Conservation (phyloP, 106 monocot genomes). For the Dendrobium officinale region DNA sequence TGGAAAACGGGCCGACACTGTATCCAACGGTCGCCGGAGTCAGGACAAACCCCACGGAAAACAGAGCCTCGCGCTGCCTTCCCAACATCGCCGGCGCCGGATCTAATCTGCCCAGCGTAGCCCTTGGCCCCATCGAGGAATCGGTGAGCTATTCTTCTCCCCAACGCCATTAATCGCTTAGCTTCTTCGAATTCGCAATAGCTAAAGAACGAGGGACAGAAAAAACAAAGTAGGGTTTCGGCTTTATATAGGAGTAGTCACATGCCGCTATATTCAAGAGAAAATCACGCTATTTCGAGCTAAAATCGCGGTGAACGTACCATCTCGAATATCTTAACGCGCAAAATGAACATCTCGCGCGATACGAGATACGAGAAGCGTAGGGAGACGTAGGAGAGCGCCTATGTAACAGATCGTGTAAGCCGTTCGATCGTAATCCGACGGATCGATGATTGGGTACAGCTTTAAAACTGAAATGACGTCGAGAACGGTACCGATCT, state of each 20-base stretch:
- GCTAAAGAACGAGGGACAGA: neutral
- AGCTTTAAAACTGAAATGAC: neutral
- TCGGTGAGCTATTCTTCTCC: neutral
- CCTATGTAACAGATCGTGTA: neutral
- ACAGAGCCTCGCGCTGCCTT: neutral
- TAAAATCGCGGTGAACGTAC: neutral
- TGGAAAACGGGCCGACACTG: neutral
- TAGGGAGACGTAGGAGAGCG: neutral
- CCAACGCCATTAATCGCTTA: neutral
- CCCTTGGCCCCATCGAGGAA: conserved; percentile 1
- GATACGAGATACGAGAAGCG: neutral
- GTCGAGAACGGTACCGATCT: no score
- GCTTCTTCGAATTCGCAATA: neutral
- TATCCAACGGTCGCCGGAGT: neutral
- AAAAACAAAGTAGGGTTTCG: neutral
- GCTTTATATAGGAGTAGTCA: neutral
- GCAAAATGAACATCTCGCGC: neutral
- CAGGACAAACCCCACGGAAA: neutral
- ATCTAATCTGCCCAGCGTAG: conserved; percentile 5
- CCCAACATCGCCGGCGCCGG: neutral
- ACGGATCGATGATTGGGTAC: neutral
- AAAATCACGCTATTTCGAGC: neutral
- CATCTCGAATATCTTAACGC: neutral
- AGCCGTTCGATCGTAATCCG: neutral
- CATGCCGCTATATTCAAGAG: neutral